phyloP scores from a whole-genome alignment of 2,329 filamentous ascomycete species.

The Amauroascus niger region DNA sequence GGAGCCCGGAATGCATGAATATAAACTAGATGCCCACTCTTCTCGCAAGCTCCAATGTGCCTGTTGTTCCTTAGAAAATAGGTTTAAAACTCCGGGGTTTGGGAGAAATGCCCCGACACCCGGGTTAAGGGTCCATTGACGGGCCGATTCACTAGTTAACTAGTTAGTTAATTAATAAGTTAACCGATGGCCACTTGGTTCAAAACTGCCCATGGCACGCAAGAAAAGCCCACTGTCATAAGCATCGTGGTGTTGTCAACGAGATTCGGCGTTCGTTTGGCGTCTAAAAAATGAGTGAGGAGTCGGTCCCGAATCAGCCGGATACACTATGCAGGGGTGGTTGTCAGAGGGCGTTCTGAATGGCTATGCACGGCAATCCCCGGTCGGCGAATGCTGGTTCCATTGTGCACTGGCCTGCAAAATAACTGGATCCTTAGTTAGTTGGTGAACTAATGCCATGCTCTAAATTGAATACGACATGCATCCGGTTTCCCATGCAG shows the following conservation, averaged over 20 bases:
- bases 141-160: background rate
- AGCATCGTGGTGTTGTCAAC: background rate
- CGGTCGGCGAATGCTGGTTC: background rate
- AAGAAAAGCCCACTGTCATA: background rate
- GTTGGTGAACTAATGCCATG: background rate
- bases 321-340: background rate
- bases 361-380: slow-evolving; percentile 7
- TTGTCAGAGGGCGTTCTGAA: background rate
- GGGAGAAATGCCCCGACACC: background rate
- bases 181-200: background rate
- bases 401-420: background rate
- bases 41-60: background rate
- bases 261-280: background rate
- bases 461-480: background rate
- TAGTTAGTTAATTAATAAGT: no score
- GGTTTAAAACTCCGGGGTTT: background rate
- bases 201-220: background rate
- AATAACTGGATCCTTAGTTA: background rate
- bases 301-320: background rate
- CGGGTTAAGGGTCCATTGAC: background rate
- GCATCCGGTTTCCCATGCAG: background rate
- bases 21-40: background rate
- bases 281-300: background rate
- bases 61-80: background rate
- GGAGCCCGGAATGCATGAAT: no score